These are phyloP conservation scores for Wickerhamomyces canadensis DNA, from an alignment of 805 yeast genomes.

Conservation along the genomic window DNA sequence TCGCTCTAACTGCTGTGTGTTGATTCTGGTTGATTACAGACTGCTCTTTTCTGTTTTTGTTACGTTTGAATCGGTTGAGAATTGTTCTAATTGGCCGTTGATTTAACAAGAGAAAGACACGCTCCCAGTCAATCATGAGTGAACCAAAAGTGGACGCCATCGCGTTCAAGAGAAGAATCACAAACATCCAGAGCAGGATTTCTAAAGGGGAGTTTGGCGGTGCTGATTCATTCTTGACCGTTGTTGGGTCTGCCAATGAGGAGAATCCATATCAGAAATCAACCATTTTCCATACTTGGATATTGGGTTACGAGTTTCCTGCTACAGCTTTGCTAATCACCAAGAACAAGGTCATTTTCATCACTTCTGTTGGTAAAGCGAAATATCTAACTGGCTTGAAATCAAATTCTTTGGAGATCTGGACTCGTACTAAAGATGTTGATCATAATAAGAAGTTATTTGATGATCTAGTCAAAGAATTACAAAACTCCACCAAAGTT, in stretches of 20 bases:
- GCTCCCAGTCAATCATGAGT: too few species aligned
- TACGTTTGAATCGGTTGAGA: too few species aligned
- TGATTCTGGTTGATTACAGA: too few species aligned
- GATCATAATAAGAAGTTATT: slow-evolving; percentile 69
- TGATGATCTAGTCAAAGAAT: slow-evolving; percentile 42
- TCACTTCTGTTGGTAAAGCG: slow-evolving; percentile 83
- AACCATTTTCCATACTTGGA: slow-evolving; percentile 83
- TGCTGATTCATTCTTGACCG: slow-evolving; percentile 50
- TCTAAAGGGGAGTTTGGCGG: slow-evolving; percentile 28
- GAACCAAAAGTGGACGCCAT: slow-evolving; percentile 52
- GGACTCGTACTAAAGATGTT: slow-evolving; percentile 77
- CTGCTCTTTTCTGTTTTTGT: too few species aligned
- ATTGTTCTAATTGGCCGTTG: background rate
- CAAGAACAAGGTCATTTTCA: slow-evolving; percentile 50
- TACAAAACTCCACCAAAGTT: slow-evolving; percentile 41
- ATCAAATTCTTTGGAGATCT: slow-evolving; percentile 42
- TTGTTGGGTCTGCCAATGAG: slow-evolving; percentile 82
- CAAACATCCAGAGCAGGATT: slow-evolving; percentile 31
- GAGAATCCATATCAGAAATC: slow-evolving; percentile 88
- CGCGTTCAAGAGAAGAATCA: slow-evolving; percentile 49
- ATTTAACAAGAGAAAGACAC: background rate
- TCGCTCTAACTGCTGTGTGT: too few species aligned
- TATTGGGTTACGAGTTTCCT: slow-evolving; percentile 93
- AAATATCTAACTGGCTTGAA: slow-evolving; percentile 64
- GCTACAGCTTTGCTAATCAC: slow-evolving; percentile 73